Conservation (phyloP, 2,329 filamentous ascomycete species). For the Alternaria longipes region DNA sequence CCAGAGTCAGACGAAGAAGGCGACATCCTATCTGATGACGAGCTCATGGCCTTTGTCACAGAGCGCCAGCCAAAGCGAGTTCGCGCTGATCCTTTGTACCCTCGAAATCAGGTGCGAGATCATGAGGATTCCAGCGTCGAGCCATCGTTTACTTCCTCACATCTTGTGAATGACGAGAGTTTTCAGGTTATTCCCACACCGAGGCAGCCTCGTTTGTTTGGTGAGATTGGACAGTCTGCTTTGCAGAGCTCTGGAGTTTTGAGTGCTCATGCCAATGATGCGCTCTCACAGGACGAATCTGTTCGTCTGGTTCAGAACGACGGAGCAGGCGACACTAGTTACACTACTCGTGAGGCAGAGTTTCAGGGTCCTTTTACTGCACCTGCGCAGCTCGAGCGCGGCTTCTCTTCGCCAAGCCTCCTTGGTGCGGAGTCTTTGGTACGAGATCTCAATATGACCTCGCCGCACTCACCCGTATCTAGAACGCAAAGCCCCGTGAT, state of each 20-base stretch:
- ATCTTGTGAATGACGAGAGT: slow-evolving; percentile 39
- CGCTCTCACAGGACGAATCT: slow-evolving; percentile 35
- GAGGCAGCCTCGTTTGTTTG: slow-evolving; percentile 62
- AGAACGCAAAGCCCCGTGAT: slow-evolving; percentile 47
- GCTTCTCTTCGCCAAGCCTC: slow-evolving; percentile 53
- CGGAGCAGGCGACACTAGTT: slow-evolving; percentile 13
- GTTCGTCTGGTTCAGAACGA: slow-evolving; percentile 12
- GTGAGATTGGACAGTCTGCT: slow-evolving; percentile 67
- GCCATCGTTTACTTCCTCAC: slow-evolving; percentile 48
- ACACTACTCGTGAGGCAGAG: slow-evolving; percentile 22
- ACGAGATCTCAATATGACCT: slow-evolving; percentile 60
- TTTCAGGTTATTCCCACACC: slow-evolving; percentile 38
- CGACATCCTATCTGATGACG: slow-evolving; percentile 43
- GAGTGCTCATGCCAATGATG: slow-evolving; percentile 39
- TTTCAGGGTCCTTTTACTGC: slow-evolving; percentile 26
- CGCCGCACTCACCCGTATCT: slow-evolving; percentile 53
- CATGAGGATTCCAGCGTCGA: slow-evolving; percentile 51
- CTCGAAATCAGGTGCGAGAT: slow-evolving; percentile 52
- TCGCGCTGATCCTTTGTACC: slow-evolving; percentile 51
- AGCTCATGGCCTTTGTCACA: slow-evolving; percentile 42
- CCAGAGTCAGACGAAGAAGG: slow-evolving; percentile 40
- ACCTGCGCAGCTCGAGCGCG: slow-evolving; percentile 33
- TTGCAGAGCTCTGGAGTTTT: slow-evolving; percentile 63
- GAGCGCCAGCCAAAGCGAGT: slow-evolving; percentile 57
- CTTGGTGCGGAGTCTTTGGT: slow-evolving; percentile 59